Evolutionary conservation across 2,329 filamentous ascomycete genomes (phyloP), one percentile per base, ranked within the genome.

Genomic region (Gaeumannomyces tritici): DNA sequence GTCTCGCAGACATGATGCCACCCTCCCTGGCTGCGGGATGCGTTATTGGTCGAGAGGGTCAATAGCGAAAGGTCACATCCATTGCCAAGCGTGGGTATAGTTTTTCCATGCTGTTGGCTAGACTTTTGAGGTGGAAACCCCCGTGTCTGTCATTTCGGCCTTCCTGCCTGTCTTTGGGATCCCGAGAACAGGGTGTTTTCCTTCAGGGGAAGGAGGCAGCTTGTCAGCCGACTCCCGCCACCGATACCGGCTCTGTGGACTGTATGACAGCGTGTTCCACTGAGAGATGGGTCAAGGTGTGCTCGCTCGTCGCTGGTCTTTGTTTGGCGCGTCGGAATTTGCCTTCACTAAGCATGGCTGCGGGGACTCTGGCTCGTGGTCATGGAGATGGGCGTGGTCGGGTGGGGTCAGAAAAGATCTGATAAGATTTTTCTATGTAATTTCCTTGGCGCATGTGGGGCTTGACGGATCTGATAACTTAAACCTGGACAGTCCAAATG

Each of bases 401-500:
- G 29, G 31, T 18, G 7, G 31, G 31, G 31, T 15, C 26, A 4
- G 21, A 11, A 4, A 18, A 27, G 57, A 59, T 59, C 57, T 59
- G 57, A 59, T 59, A 59, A 59, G 57, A 59, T 24, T 59, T 59
- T 59, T 24, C 12, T n/a, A 24, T 35, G 2, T 5, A 9, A 5
- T 18, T 33, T 24, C 18, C 24, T 59, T 26, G 13, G 29, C 26
- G 35, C 15, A 26, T 5, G 57, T 42, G 57, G 57, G 18, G 31
- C 57, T 2, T 3, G 31, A 35, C 31, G 57, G 57, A 59, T 59
- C 57, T 59, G 57, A 59, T 59, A 59, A 59, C 57, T 21, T 42
- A 42, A 59, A 27, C 4, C 18, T n/a, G 57, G 29, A 27, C 9
- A 4, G 31, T 59, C 7, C 4, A 42, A n/a, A n/a, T 31, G 21